Evolutionary conservation across 192 early-diverging fungal genomes (phyloP), one percentile per base, ranked within the genome.

Genomic region (Pilobolus umbonatus): DNA sequence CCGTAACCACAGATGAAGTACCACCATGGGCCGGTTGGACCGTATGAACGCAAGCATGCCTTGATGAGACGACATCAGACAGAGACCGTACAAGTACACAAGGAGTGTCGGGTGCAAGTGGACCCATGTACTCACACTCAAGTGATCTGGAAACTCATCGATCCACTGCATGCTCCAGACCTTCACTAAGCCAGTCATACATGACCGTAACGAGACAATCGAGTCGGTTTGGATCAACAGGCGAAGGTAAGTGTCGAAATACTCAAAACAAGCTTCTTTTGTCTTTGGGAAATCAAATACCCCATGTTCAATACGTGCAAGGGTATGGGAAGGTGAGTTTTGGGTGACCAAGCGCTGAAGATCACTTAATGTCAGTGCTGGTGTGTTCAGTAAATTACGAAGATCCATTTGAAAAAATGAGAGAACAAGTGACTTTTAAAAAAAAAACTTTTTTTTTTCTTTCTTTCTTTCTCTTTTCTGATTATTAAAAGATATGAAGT

Each of bases 401-500:
- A 64, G 44, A 64, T 64, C 62, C 62, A 64, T 64, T 22, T 28
- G 25, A 31, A 4, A 31, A 11, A 30, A 31, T 26, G 55, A 14
- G 40, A 38, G 4, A 12, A 55, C 29, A n/a, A 35, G 30, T 24
- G 24, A 17, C 53, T 44, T 24, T 32, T 31, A 44, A 26, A 1
- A 49, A n/a, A 12, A 60, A 36, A 49, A 14, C 31, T 42, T 29
- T 58, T 17, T 31, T 21, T 45, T 58, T 26, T 57, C 29, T 57
- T 31, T 57, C 21, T 30, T 44, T 44, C 24, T 36, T 2, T 30
- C 39, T 61, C 15, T 61, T 32, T 61, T 35, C 26, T 35, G 21
- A 28, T 32, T 36, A 29, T 45, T 67, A 30, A 15, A 57, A 15
- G 40, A 84, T 79, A 80, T 80, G 5, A 83, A 78, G 36, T 65